These are phyloP conservation scores for Pseudozyma sp. DNA, from an alignment of 1,284 basidiomycete genomes.

Conservation along the genomic window DNA sequence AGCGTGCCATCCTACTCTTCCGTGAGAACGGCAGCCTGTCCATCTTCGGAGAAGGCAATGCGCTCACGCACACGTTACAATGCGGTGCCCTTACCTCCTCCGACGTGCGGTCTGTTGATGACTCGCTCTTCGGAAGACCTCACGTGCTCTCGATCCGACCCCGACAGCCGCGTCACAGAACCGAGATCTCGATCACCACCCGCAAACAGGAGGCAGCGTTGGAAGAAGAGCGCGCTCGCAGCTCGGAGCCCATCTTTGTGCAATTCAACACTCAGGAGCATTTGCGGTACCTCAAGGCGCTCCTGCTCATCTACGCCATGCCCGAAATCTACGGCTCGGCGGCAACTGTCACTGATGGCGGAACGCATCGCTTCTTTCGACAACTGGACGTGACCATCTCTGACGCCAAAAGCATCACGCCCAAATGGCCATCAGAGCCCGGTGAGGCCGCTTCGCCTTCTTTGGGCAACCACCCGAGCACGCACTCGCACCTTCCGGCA, in stretches of 20 bases:
- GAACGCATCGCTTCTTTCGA: slow-evolving; percentile 53
- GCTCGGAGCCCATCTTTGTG: slow-evolving; percentile 55
- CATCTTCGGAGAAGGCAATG: slow-evolving; percentile 51
- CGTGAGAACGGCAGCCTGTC: slow-evolving; percentile 53
- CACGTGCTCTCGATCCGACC: slow-evolving; percentile 56
- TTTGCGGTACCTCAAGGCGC: slow-evolving; percentile 35
- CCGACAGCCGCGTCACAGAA: slow-evolving; percentile 8
- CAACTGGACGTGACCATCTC: slow-evolving; percentile 58
- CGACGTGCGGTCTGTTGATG: slow-evolving; percentile 56
- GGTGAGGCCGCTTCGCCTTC: slow-evolving; percentile 5
- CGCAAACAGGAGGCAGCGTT: slow-evolving; percentile 24
- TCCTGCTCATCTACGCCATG: slow-evolving; percentile 44
- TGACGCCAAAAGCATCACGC: slow-evolving; percentile 53
- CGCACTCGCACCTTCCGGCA: slow-evolving; percentile 4
- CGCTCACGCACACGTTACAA: slow-evolving; percentile 53
- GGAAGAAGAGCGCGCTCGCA: slow-evolving; percentile 13
- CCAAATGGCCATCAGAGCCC: slow-evolving; percentile 33
- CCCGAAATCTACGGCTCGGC: slow-evolving; percentile 56
- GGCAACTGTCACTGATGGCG: slow-evolving; percentile 22
- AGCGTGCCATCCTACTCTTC: slow-evolving; percentile 44
- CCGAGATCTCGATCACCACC: slow-evolving; percentile 28
- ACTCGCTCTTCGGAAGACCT: slow-evolving; percentile 50
- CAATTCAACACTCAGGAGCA: slow-evolving; percentile 42
- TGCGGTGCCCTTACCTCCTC: slow-evolving; percentile 33
- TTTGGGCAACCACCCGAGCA: not conserved